Conservation (phyloP, 495 filamentous ascomycete species). For the Daldinia grandis region DNA sequence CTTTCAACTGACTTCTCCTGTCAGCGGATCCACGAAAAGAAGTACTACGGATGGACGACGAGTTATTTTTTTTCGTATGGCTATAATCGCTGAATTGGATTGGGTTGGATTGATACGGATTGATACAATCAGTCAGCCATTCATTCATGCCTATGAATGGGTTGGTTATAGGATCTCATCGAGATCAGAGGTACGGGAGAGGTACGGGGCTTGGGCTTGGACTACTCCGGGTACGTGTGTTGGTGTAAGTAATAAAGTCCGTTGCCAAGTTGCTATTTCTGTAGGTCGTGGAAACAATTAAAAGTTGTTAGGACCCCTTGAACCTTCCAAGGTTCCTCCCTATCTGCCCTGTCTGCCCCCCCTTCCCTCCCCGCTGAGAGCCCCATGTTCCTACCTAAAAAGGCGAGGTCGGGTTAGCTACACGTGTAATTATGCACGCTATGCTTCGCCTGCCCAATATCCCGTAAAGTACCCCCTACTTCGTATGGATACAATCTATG, state of each 20-base stretch:
- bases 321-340: constrained; percentile 13
- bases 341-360: constrained; percentile 2
- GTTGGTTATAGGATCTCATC: constrained; percentile 8
- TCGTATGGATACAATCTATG: constrained; percentile 4
- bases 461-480: not conserved
- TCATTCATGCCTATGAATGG: constrained; percentile 7
- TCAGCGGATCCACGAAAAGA: constrained; percentile 21
- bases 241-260: constrained; percentile 10
- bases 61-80: constrained; percentile 6
- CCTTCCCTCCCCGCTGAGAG: constrained; percentile 33
- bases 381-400: constrained; percentile 28
- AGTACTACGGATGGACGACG: constrained; percentile 4
- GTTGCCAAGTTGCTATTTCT: constrained; percentile 33
- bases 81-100: constrained; percentile 18
- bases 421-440: constrained; percentile 3
- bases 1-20: not conserved
- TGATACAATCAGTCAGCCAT: constrained; percentile 7
- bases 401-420: constrained; percentile 17
- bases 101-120: constrained; percentile 7
- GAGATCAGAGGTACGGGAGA: constrained; percentile 5
- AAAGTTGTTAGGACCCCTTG: constrained; percentile 26
- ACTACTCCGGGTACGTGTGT: constrained; percentile 17
- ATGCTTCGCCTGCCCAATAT: not conserved
- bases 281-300: constrained; percentile 22
- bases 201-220: constrained; percentile 16